A percentile compares a stretch with the other conserved stretches of the same genome.
phyloP scores from a whole-genome alignment of 1,139 yeast genomes.

The Scheffersomyces insectosa region DNA sequence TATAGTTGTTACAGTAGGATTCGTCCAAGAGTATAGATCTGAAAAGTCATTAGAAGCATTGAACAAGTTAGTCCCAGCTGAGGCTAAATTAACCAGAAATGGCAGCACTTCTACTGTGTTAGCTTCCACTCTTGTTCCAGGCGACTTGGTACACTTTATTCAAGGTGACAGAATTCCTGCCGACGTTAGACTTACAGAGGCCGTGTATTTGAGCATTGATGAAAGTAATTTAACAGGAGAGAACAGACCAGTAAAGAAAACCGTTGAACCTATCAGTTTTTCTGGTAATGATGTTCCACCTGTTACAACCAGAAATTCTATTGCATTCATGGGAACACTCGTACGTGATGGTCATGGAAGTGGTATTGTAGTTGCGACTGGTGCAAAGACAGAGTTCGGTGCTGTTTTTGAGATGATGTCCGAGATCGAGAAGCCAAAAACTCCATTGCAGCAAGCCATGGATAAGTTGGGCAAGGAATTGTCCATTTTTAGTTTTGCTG shows the following conservation, averaged over 20 bases:
- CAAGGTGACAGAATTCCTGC: conserved; percentile 97
- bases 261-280: conserved; percentile 32
- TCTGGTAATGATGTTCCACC: conserved; percentile 33
- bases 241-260: conserved; percentile 77
- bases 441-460: conserved; percentile 94
- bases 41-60: conserved; percentile 92
- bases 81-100: conserved; percentile 83
- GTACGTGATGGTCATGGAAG: conserved; percentile 93
- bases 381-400: conserved; percentile 87
- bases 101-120: conserved; percentile 74
- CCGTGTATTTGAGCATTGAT: conserved; percentile 79
- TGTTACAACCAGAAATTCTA: conserved; percentile 66
- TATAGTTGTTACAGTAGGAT: conserved; percentile 92
- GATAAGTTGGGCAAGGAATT: conserved; percentile 90
- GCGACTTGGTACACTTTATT: conserved; percentile 82
- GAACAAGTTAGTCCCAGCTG: conserved; percentile 89
- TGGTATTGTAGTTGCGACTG: conserved; percentile 92
- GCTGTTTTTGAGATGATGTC: conserved; percentile 88
- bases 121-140: conserved; percentile 89
- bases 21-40: conserved; percentile 92
- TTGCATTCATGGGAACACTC: conserved; percentile 94
- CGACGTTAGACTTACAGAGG: conserved; percentile 75
- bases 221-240: conserved; percentile 96
- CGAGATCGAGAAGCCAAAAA: conserved; percentile 90
- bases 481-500: conserved; percentile 75